A percentile compares a stretch with the other conserved stretches of the same genome.
Evolutionary conservation across 2,329 filamentous ascomycete genomes (phyloP).

Genomic region (Tolypocladium amazonense): DNA sequence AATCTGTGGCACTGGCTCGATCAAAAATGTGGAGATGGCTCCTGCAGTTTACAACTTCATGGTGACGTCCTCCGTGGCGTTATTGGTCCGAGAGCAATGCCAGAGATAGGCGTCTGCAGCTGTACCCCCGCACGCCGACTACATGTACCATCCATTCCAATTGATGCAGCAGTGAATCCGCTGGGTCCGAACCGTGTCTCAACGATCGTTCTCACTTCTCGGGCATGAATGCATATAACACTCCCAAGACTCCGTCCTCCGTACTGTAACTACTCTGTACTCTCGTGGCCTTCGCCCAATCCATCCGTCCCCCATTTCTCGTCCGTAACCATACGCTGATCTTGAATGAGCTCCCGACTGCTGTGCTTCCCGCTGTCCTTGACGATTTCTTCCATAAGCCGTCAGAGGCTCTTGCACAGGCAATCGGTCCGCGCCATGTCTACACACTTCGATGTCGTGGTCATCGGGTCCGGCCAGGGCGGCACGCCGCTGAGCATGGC

Average conservation of each 20-base stretch:
- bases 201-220: too few species aligned
- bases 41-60: neutral
- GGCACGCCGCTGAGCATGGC: constrained; percentile 38
- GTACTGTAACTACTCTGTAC: too few species aligned
- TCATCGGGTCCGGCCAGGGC: constrained; percentile 43
- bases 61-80: neutral
- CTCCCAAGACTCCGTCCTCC: too few species aligned
- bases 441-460: constrained; percentile 19
- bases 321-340: neutral
- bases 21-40: neutral
- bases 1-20: too few species aligned
- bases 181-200: neutral
- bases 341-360: neutral
- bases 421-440: neutral
- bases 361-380: neutral
- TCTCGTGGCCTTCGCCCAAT: neutral
- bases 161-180: neutral
- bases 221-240: too few species aligned
- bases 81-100: neutral
- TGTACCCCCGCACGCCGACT: neutral
- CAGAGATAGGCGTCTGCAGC: neutral
- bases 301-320: too few species aligned
- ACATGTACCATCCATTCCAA: neutral
- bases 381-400: neutral
- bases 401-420: neutral